Percentiles rank a stretch among this genome's conserved stretches.
Conservation (phyloP, 1,139 yeast genomes). For the Pichia sp. region DNA sequence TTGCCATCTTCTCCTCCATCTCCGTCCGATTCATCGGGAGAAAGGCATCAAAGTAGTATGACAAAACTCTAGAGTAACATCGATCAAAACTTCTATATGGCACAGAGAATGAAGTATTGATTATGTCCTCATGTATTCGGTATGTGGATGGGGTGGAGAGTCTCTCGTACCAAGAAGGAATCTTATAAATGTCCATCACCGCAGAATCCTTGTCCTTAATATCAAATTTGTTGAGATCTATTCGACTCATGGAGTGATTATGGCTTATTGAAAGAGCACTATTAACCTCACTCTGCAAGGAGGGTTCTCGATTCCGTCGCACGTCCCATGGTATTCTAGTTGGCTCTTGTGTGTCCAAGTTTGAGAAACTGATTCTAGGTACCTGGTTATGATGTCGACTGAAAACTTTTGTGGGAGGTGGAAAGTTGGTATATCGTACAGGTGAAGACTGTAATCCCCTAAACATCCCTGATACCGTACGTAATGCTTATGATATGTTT, state of each 20-base stretch:
- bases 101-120: background rate
- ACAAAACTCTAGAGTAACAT: constrained; percentile 7
- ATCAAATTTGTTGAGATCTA: background rate
- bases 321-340: too few species aligned
- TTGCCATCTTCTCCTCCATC: constrained; percentile 1
- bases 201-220: background rate
- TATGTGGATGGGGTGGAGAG: constrained; percentile 8
- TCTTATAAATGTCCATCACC: background rate
- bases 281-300: too few species aligned
- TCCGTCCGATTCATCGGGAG: constrained; percentile 1
- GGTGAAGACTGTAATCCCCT: too few species aligned
- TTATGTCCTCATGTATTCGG: constrained; percentile 2
- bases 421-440: too few species aligned
- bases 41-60: constrained; percentile 4
- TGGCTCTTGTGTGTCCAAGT: too few species aligned
- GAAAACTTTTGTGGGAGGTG: too few species aligned
- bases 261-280: too few species aligned
- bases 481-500: too few species aligned
- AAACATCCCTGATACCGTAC: too few species aligned
- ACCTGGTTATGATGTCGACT: too few species aligned
- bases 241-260: background rate
- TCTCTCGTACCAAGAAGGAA: constrained; percentile 13
- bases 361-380: too few species aligned
- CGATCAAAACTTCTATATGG: constrained; percentile 9
- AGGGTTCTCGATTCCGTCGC: too few species aligned